Conservation (phyloP, 2,329 filamentous ascomycete genomes). For the Sordariomycetes sp. region DNA sequence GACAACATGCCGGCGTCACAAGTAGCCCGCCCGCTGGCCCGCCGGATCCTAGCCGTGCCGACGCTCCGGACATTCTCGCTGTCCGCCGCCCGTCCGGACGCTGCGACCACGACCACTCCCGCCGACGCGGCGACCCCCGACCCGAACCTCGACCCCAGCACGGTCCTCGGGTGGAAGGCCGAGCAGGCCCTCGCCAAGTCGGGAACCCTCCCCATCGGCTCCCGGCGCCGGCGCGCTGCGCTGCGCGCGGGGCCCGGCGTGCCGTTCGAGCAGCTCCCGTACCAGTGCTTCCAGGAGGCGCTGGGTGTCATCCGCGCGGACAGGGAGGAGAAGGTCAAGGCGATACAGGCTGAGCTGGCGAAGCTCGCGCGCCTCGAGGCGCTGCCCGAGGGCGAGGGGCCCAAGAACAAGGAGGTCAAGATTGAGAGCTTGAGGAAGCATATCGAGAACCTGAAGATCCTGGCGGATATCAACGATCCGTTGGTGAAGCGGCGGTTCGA, state of each 20-base stretch:
- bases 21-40: constrained; percentile 40
- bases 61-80: constrained; percentile 19
- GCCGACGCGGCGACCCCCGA: constrained; percentile 8
- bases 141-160: constrained; percentile 48
- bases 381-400: constrained; percentile 32
- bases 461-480: constrained; percentile 91
- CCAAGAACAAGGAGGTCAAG: constrained; percentile 46
- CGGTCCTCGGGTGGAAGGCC: constrained; percentile 48
- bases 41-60: constrained; percentile 30
- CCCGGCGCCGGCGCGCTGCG: constrained; percentile 68
- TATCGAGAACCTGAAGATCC: constrained; percentile 70
- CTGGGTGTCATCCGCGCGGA: constrained; percentile 71
- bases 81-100: constrained; percentile 8
- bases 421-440: constrained; percentile 58
- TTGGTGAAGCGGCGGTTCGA: constrained; percentile 88
- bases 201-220: constrained; percentile 64
- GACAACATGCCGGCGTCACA: constrained; percentile 43
- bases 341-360: constrained; percentile 54
- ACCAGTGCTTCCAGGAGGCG: constrained; percentile 96
- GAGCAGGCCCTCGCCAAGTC: constrained; percentile 56
- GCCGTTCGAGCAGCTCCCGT: constrained; percentile 87
- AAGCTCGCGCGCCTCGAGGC: constrained; percentile 57
- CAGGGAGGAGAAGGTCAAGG: constrained; percentile 63
- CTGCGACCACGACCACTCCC: neutral
- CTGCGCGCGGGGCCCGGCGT: constrained; percentile 51